Percentiles rank a stretch among this genome's conserved stretches.
These are phyloP conservation scores for Penicillium sp. DNA, from an alignment of 2,329 filamentous ascomycete genomes.

Conservation along the genomic window DNA sequence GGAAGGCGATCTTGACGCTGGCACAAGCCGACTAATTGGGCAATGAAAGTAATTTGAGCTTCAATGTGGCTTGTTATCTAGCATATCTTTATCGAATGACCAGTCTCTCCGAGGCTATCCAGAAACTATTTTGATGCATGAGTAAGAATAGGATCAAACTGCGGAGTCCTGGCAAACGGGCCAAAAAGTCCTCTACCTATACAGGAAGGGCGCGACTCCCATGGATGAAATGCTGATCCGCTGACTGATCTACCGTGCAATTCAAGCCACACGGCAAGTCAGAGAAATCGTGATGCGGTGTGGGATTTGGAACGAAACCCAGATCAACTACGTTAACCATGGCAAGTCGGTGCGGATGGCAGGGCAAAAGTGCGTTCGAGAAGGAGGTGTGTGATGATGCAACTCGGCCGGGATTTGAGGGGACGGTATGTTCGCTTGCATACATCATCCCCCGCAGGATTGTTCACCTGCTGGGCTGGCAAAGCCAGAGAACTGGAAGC, in stretches of 20 bases:
- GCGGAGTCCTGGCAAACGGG: neutral
- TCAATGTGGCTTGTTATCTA: neutral
- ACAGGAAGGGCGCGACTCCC: slow-evolving; percentile 36
- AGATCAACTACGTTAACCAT: slow-evolving; percentile 60
- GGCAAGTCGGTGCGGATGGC: slow-evolving; percentile 56
- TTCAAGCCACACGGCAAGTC: slow-evolving; percentile 45
- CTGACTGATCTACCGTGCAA: slow-evolving; percentile 19
- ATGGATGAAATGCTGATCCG: slow-evolving; percentile 54
- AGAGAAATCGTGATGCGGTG: slow-evolving; percentile 61
- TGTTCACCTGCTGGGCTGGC: slow-evolving; percentile 56
- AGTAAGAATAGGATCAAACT: neutral
- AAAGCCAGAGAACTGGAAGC: slow-evolving; percentile 51
- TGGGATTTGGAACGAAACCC: slow-evolving; percentile 59
- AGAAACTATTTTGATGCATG: neutral
- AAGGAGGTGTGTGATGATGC: slow-evolving; percentile 59
- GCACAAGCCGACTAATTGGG: neutral
- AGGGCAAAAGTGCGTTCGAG: slow-evolving; percentile 38
- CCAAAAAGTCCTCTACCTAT: slow-evolving; percentile 23
- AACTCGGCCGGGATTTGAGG: slow-evolving; percentile 60
- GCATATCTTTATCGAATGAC: neutral
- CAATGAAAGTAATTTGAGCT: neutral
- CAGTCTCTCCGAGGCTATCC: neutral
- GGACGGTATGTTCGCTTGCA: slow-evolving; percentile 56
- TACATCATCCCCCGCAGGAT: slow-evolving; percentile 56
- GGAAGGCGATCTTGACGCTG: neutral